A percentile compares a stretch with the other conserved stretches of the same genome.
Conservation (phyloP, 495 filamentous ascomycete genomes). For the Talaromyces proteolyticus region DNA sequence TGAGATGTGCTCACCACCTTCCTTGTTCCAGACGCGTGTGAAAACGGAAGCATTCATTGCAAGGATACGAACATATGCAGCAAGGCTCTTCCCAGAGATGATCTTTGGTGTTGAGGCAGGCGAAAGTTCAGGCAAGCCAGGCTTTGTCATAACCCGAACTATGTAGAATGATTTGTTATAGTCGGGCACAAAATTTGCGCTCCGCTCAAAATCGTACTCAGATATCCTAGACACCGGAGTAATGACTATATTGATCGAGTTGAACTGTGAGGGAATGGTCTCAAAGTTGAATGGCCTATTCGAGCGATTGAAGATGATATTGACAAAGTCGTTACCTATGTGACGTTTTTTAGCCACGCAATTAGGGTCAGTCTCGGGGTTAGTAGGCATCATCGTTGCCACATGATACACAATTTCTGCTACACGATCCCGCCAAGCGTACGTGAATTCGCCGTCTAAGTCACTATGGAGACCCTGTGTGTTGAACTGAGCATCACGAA, state of each 20-base stretch:
- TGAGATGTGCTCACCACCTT: slow-evolving; percentile 78
- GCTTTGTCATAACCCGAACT: slow-evolving; percentile 77
- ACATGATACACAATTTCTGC: slow-evolving; percentile 96
- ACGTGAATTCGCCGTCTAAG: slow-evolving; percentile 77
- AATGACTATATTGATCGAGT: slow-evolving; percentile 94
- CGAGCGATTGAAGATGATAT: slow-evolving; percentile 95
- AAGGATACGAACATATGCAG: slow-evolving; percentile 83
- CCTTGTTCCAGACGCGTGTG: slow-evolving; percentile 79
- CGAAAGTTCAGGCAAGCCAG: slow-evolving; percentile 84
- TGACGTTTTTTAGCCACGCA: slow-evolving; percentile 88
- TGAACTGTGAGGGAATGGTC: slow-evolving; percentile 89
- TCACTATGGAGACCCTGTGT: slow-evolving; percentile 88
- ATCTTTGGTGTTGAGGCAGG: slow-evolving; percentile 84
- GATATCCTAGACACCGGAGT: slow-evolving; percentile 67
- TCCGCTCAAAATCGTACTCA: slow-evolving; percentile 10
- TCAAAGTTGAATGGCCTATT: slow-evolving; percentile 82
- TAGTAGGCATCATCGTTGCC: slow-evolving; percentile 92
- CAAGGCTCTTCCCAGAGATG: slow-evolving; percentile 69
- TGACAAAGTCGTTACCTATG: slow-evolving; percentile 96
- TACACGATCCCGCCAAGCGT: slow-evolving; percentile 89
- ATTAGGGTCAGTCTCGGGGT: slow-evolving; percentile 64
- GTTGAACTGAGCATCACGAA: slow-evolving; percentile 82
- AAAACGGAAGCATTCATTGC: slow-evolving; percentile 93
- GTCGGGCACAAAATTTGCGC: slow-evolving; percentile 10
- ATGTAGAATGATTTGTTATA: slow-evolving; percentile 62